Evolutionary conservation across 2,329 filamentous ascomycete genomes (phyloP), one percentile per base, ranked within the genome.

Genomic region (Monilinia vaccinii-corymbosi): DNA sequence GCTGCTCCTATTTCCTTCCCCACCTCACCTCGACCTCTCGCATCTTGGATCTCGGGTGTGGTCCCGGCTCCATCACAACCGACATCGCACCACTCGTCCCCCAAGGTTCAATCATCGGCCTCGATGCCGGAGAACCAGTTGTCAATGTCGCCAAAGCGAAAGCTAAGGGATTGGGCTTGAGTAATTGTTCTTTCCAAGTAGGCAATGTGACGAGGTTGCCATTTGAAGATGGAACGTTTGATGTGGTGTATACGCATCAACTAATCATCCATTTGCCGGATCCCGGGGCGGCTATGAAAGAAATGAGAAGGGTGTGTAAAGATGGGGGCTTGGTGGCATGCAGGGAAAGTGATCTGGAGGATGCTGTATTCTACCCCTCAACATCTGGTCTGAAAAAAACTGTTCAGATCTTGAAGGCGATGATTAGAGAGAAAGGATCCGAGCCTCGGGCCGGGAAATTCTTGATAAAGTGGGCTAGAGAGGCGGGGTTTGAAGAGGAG

Each of bases 231-330:
- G 51, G 36, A 16, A 44, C 32, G 2, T 60, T 60, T 25, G 51
- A 60, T 57, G 44, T 60, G 4, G 52, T 60, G n/a, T 48, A 60
- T 45, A 60, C 51, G 38, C 58, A 60, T 31, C 58, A 60, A 23
- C 25, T 60, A 5, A 51, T 60, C 5, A 56, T 56, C 13, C 51
- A 60, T 28, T 44, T 60, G 7, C 51, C 51, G 9, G 45, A 60
- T 18, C 36, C 58, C 1, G 44, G 45, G 8, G 2, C 14, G 1
- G 58, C 58, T 5, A 40, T 60, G 9, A 50, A 25, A 28, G 51
- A 60, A 23, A 60, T 60, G 51, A 34, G 7, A 16, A 56, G 58
- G 36, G 58, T 57, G n/a, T 60, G 50, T 56, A 60, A 49, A 10
- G 11, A 28, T 9, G 51, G 45, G 2, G 58, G 58, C 11, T 23